Percentiles rank a stretch among this genome's conserved stretches.
These are phyloP conservation scores for Neobulgaria alba DNA, from an alignment of 2,329 filamentous ascomycete genomes.

Conservation along the genomic window DNA sequence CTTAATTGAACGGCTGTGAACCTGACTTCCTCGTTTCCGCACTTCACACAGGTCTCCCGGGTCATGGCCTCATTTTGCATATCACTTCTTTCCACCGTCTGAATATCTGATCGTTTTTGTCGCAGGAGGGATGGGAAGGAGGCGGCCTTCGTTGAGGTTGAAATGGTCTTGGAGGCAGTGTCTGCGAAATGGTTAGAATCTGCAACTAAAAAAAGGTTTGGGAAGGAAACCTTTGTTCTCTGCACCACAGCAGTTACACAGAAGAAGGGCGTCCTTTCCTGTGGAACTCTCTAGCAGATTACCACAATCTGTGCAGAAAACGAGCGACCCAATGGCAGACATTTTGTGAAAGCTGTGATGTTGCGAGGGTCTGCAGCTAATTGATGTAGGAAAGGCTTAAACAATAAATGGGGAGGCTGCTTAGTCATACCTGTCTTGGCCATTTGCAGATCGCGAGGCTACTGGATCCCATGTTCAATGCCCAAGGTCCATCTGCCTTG, in stretches of 20 bases:
- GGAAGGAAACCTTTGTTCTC: constrained; percentile 65
- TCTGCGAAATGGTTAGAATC: constrained; percentile 35
- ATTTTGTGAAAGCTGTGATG: no score
- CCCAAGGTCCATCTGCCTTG: no score
- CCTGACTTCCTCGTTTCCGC: constrained; percentile 72
- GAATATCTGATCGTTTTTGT: constrained; percentile 78
- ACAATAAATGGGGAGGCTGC: no score
- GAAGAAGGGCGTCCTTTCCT: constrained; percentile 65
- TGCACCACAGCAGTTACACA: constrained; percentile 79
- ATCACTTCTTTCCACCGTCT: constrained; percentile 70
- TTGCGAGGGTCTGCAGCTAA: no score
- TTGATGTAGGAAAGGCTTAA: no score
- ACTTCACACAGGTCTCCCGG: constrained; percentile 67
- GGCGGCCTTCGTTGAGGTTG: constrained; percentile 77
- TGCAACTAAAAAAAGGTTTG: not conserved
- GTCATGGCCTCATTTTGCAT: constrained; percentile 64
- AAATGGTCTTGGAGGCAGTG: constrained; percentile 64
- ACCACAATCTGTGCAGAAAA: constrained; percentile 5
- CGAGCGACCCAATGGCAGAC: constrained; percentile 46
- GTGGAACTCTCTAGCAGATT: constrained; percentile 3
- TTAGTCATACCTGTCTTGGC: not conserved
- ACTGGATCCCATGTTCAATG: no score
- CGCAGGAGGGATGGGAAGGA: constrained; percentile 87
- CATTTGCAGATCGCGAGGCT: no score
- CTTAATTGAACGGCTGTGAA: constrained; percentile 81